Evolutionary conservation across 2,329 filamentous ascomycete species (phyloP).

Genomic region (Ophiostoma angusticollis): DNA sequence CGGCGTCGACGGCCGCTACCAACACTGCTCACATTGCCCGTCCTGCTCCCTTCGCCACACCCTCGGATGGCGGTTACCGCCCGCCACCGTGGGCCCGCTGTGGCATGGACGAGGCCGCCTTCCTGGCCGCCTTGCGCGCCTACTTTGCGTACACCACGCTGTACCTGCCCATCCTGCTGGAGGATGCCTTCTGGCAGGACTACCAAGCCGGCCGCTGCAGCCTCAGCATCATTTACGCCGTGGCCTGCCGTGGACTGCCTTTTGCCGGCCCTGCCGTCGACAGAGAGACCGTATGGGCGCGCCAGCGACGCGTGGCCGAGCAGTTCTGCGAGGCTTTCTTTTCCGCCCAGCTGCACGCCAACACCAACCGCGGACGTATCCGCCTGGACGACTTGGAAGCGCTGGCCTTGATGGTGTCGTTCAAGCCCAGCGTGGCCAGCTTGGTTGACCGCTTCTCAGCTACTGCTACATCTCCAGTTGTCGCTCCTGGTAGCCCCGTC

Average conservation of each 20-base stretch:
- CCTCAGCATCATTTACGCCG: conserved; percentile 14
- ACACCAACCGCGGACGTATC: background rate
- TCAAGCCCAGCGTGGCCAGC: too few relatives aligned
- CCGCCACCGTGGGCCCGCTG: conserved; percentile 8
- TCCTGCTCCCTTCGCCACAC: too few relatives aligned
- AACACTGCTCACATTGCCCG: too few relatives aligned
- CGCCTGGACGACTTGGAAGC: conserved; percentile 14
- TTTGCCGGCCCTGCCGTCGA: conserved; percentile 6
- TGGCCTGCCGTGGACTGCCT: conserved; percentile 17
- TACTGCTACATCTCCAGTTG: too few relatives aligned
- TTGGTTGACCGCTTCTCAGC: too few relatives aligned
- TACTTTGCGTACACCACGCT: conserved; percentile 17
- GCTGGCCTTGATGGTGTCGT: conserved; percentile 14
- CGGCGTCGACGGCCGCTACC: too few relatives aligned
- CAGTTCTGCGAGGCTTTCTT: conserved; percentile 16
- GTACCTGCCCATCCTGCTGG: conserved; percentile 15
- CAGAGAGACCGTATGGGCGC: conserved; percentile 12
- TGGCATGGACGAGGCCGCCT: conserved; percentile 3
- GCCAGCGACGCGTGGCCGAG: conserved; percentile 15
- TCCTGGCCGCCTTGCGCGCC: conserved; percentile 12
- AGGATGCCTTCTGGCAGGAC: conserved; percentile 18
- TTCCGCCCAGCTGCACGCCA: conserved; percentile 7
- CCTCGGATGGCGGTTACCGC: conserved; percentile 7
- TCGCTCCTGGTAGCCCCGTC: background rate
- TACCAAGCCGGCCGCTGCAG: conserved; percentile 14